Evolutionary conservation across 371 early-diverging fungal genomes (phyloP).

Genomic region (Zancudomyces culisetae): DNA sequence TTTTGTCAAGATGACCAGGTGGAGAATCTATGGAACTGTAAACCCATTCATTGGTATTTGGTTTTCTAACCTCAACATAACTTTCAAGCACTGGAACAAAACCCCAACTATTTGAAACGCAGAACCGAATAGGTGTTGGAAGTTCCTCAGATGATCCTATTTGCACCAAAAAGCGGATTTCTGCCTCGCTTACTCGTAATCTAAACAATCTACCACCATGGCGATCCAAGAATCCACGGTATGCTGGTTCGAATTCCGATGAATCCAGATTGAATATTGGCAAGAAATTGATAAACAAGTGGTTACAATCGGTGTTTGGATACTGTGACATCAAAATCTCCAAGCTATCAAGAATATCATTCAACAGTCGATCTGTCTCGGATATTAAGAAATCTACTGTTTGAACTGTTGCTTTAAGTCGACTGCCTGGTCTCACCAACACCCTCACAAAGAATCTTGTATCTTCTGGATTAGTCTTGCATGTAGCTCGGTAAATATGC

Average conservation of each 20-base stretch:
- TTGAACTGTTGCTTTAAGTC: constrained; percentile 50
- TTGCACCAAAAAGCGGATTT: constrained; percentile 81
- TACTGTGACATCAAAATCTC: constrained; percentile 74
- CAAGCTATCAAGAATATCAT: constrained; percentile 81
- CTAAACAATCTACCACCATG: constrained; percentile 91
- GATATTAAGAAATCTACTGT: constrained; percentile 86
- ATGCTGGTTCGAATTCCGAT: constrained; percentile 59
- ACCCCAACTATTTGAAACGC: constrained; percentile 76
- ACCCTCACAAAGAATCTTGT: constrained; percentile 92
- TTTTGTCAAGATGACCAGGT: constrained; percentile 67
- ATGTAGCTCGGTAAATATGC: constrained; percentile 87
- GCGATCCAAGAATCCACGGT: constrained; percentile 77
- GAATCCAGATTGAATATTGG: constrained; percentile 82
- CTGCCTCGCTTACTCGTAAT: constrained; percentile 80
- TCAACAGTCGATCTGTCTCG: constrained; percentile 78
- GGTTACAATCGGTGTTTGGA: constrained; percentile 94
- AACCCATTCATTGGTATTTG: constrained; percentile 45
- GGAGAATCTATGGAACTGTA: constrained; percentile 28
- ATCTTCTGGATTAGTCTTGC: constrained; percentile 84
- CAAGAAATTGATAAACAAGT: constrained; percentile 91
- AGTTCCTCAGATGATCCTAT: constrained; percentile 32
- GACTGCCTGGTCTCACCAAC: constrained; percentile 73
- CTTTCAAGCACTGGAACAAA: constrained; percentile 77
- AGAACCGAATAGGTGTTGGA: constrained; percentile 75
- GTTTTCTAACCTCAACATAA: constrained; percentile 67